These are phyloP conservation scores for Gnaphalium uliginosum DNA, from an alignment of 129 eudicot genomes.

Conservation along the genomic window DNA sequence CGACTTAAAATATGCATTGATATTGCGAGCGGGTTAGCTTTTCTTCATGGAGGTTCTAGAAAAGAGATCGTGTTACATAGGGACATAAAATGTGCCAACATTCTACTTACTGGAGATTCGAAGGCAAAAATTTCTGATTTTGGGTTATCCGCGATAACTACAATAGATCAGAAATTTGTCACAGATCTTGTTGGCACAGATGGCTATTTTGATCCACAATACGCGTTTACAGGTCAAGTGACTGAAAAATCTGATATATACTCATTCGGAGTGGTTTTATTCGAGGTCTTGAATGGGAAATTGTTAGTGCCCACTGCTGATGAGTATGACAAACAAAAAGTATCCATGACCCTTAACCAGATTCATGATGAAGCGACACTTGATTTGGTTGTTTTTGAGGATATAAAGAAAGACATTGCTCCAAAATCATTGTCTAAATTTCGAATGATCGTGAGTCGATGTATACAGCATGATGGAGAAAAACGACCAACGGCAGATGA, in stretches of 20 bases:
- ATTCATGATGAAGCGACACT: neutral
- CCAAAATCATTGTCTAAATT: neutral
- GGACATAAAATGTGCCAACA: neutral
- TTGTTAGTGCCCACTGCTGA: neutral
- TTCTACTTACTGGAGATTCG: neutral
- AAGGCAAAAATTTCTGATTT: neutral
- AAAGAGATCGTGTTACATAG: neutral
- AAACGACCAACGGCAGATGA: neutral
- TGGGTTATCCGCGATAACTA: neutral
- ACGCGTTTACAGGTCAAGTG: neutral
- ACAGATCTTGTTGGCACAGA: neutral
- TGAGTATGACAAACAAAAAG: neutral
- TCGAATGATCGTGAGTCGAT: neutral
- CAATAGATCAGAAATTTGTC: neutral
- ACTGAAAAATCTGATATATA: neutral
- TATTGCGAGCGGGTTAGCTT: neutral
- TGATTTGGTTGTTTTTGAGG: neutral
- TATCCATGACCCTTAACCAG: neutral
- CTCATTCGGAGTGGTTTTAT: neutral
- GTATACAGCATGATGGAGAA: neutral
- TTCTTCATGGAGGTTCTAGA: neutral
- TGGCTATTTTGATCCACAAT: neutral
- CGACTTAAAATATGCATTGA: neutral
- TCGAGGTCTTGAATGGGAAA: neutral
- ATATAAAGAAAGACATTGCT: neutral